phyloP scores from a whole-genome alignment of 2,329 filamentous ascomycete genomes.

The Cercospora sp. region DNA sequence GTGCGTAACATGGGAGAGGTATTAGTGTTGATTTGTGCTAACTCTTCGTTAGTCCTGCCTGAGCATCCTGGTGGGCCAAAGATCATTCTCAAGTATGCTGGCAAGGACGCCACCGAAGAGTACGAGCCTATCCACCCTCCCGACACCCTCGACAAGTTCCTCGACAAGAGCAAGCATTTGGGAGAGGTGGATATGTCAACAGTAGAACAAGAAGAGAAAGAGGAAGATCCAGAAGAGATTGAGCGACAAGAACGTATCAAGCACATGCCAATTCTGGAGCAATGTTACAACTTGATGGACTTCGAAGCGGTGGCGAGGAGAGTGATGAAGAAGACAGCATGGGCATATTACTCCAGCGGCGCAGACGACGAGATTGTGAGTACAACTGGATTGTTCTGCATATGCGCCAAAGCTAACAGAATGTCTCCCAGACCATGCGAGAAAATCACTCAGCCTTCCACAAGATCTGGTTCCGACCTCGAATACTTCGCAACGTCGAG shows the following conservation, averaged over 20 bases:
- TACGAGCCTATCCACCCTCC: slow-evolving; percentile 88
- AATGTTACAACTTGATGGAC: slow-evolving; percentile 92
- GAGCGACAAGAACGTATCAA: slow-evolving; percentile 65
- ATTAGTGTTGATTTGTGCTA: slow-evolving; percentile 38
- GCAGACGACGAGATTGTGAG: slow-evolving; percentile 63
- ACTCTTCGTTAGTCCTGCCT: slow-evolving; percentile 17
- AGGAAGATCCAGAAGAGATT: slow-evolving; percentile 68
- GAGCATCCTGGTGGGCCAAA: slow-evolving; percentile 84
- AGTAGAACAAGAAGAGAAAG: slow-evolving; percentile 66
- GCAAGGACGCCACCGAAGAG: slow-evolving; percentile 89
- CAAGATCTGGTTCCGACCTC: slow-evolving; percentile 94
- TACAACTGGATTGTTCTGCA: neutral
- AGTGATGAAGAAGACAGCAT: slow-evolving; percentile 94
- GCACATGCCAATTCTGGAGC: slow-evolving; percentile 77
- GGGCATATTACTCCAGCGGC: slow-evolving; percentile 96
- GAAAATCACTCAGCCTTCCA: slow-evolving; percentile 94
- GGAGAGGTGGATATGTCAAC: slow-evolving; percentile 87
- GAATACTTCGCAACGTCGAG: slow-evolving; percentile 84
- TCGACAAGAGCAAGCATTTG: slow-evolving; percentile 81
- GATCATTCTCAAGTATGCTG: slow-evolving; percentile 95
- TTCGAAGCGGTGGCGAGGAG: slow-evolving; percentile 89
- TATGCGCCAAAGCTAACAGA: neutral
- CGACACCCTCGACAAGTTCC: slow-evolving; percentile 80
- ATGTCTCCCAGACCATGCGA: slow-evolving; percentile 57
- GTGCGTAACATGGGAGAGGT: slow-evolving; percentile 14